Conservation (phyloP, 441 rosid genomes). For the Breynia disticha region DNA sequence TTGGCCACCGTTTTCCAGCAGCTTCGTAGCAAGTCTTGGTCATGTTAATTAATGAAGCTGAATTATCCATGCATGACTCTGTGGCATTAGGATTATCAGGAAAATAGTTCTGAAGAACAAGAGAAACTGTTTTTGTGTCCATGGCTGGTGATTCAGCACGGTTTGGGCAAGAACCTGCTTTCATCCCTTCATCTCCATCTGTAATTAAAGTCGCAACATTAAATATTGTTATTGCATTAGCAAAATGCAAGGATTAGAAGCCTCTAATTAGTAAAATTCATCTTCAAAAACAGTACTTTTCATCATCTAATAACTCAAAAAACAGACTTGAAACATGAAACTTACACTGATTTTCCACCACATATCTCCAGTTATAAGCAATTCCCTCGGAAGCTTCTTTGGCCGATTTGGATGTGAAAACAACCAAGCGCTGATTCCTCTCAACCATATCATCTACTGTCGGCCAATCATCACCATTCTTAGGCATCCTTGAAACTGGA, state of each 20-base stretch:
- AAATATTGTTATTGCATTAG: not conserved
- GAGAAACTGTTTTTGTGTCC: slow-evolving; percentile 41
- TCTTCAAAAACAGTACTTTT: not conserved
- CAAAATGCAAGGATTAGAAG: not conserved
- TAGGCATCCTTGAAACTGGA: slow-evolving; percentile 78
- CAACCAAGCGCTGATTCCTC: slow-evolving; percentile 70
- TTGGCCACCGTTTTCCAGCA: slow-evolving; percentile 85
- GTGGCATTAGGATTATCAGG: slow-evolving; percentile 48
- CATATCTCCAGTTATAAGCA: slow-evolving; percentile 83
- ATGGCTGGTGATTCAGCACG: slow-evolving; percentile 63
- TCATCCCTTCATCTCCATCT: slow-evolving; percentile 83
- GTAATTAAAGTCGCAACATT: slow-evolving; percentile 18
- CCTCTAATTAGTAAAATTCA: not conserved
- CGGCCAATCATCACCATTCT: slow-evolving; percentile 84
- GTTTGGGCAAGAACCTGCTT: slow-evolving; percentile 56
- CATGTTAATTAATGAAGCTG: slow-evolving; percentile 58
- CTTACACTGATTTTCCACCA: slow-evolving; percentile 82
- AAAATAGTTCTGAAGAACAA: slow-evolving; percentile 69
- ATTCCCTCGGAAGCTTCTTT: slow-evolving; percentile 87
- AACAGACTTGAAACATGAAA: not conserved
- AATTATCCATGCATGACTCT: slow-evolving; percentile 60
- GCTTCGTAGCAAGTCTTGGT: slow-evolving; percentile 59
- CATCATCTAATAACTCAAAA: not conserved
- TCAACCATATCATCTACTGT: slow-evolving; percentile 76
- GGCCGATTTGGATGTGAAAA: slow-evolving; percentile 60